phyloP scores from a whole-genome alignment of 2,329 filamentous ascomycete species.

The Fusarium haematococcum region DNA sequence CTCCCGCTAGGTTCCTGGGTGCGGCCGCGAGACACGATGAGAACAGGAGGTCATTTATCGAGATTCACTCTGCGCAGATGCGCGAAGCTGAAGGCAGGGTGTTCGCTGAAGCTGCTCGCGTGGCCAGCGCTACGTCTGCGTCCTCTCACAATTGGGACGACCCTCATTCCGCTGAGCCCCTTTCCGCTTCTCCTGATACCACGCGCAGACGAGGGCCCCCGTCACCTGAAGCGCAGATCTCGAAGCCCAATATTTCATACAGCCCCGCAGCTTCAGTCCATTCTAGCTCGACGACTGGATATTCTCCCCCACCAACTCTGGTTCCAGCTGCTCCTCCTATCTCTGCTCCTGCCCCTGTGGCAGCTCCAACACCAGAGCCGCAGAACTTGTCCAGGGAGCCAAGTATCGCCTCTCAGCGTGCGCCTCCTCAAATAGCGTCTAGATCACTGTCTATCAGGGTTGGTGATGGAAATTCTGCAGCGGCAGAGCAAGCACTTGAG shows the following conservation, averaged over 20 bases:
- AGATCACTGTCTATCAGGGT: conserved; percentile 53
- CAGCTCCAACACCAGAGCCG: conserved; percentile 25
- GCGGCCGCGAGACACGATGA: conserved; percentile 60
- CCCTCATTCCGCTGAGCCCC: conserved; percentile 42
- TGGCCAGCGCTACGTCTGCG: conserved; percentile 49
- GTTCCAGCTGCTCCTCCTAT: conserved; percentile 12
- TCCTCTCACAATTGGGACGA: conserved; percentile 50
- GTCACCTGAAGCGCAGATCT: conserved; percentile 44
- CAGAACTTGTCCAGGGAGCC: conserved; percentile 39
- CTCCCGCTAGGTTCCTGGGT: conserved; percentile 58
- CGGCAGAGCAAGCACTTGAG: conserved; percentile 74
- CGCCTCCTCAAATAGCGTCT: conserved; percentile 44
- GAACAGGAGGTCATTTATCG: conserved; percentile 68
- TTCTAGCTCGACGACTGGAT: conserved; percentile 47
- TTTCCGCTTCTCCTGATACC: conserved; percentile 42
- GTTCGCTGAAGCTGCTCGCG: conserved; percentile 62
- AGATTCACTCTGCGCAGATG: conserved; percentile 70
- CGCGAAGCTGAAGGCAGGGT: conserved; percentile 70
- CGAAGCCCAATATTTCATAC: conserved; percentile 49
- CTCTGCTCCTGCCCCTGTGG: conserved; percentile 11
- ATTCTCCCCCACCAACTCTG: conserved; percentile 37
- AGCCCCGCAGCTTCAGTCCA: conserved; percentile 57
- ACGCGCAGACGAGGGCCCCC: conserved; percentile 38
- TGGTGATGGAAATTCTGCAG: conserved; percentile 56
- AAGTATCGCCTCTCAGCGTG: conserved; percentile 43